A percentile compares a stretch with the other conserved stretches of the same genome.
These are phyloP conservation scores for Triglochin maritima DNA, from an alignment of 106 monocot species.

Conservation along the genomic window DNA sequence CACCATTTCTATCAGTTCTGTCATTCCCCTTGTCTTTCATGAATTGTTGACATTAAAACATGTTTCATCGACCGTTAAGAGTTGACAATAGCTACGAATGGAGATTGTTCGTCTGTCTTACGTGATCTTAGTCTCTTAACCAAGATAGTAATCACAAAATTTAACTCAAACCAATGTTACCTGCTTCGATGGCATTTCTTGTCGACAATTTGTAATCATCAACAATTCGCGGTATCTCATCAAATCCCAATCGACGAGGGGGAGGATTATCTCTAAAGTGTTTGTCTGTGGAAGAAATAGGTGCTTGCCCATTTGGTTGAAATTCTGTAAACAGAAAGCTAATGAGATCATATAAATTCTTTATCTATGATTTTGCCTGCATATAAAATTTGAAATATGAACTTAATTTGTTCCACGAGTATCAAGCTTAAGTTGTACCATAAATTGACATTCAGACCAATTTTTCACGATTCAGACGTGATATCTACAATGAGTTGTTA, in stretches of 20 bases:
- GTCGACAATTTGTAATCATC: slow-evolving; percentile 18
- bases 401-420: no score
- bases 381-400: no score
- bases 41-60: not conserved
- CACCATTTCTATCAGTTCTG: not conserved
- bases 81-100: no score
- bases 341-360: not conserved
- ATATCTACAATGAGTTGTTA: no score
- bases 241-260: slow-evolving; percentile 13
- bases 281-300: slow-evolving; percentile 16
- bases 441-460: no score
- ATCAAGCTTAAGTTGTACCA: no score
- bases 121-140: no score
- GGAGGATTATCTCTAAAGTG: slow-evolving; percentile 1
- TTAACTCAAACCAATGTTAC: not conserved
- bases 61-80: no score
- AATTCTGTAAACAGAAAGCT: slow-evolving; percentile 1
- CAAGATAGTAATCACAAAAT: no score
- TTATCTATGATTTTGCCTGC: no score
- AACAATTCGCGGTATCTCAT: slow-evolving; percentile 17
- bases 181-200: slow-evolving; percentile 21
- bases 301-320: slow-evolving; percentile 22
- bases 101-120: no score
- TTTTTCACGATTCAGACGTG: no score
- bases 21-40: not conserved